Conservation (phyloP, 139 green algal genomes). For the Zygnema cylindricum region DNA sequence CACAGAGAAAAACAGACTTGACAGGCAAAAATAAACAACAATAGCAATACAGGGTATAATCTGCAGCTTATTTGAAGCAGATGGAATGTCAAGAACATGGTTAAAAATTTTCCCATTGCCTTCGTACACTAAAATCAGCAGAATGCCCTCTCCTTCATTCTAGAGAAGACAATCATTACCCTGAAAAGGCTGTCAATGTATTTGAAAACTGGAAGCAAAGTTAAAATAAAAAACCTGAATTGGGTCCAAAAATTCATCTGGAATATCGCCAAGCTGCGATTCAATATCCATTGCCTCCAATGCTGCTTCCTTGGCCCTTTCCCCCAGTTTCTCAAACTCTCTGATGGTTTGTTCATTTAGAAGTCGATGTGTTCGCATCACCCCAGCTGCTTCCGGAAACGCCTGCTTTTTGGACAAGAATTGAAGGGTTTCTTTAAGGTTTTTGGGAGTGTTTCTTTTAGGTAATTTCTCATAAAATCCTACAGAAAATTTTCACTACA, state of each 20-base stretch:
- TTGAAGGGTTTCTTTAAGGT: no score
- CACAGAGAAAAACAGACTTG: no score
- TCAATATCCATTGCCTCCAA: conserved; percentile 72
- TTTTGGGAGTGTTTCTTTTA: no score
- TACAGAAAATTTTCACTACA: no score
- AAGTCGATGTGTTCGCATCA: conserved; percentile 43
- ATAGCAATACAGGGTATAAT: no score
- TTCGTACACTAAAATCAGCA: background rate
- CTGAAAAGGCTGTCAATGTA: no score
- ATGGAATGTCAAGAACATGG: no score
- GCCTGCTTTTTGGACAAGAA: conserved; percentile 47
- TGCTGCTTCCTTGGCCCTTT: conserved; percentile 53
- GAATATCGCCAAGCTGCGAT: conserved; percentile 75
- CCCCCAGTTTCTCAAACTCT: conserved; percentile 65
- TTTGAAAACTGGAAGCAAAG: background rate
- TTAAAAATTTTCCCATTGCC: no score
- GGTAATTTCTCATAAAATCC: no score
- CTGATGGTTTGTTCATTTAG: conserved; percentile 37
- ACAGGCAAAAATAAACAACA: no score
- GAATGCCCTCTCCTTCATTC: background rate
- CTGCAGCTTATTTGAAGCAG: no score
- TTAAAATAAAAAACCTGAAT: conserved; percentile 69
- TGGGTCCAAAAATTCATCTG: conserved; percentile 92
- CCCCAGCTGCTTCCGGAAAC: conserved; percentile 73
- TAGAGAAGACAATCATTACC: background rate